Percentiles rank a stretch among this genome's conserved stretches.
Evolutionary conservation across 208 protist genomes (phyloP).

Genomic region (Acanthamoeba healyi): DNA sequence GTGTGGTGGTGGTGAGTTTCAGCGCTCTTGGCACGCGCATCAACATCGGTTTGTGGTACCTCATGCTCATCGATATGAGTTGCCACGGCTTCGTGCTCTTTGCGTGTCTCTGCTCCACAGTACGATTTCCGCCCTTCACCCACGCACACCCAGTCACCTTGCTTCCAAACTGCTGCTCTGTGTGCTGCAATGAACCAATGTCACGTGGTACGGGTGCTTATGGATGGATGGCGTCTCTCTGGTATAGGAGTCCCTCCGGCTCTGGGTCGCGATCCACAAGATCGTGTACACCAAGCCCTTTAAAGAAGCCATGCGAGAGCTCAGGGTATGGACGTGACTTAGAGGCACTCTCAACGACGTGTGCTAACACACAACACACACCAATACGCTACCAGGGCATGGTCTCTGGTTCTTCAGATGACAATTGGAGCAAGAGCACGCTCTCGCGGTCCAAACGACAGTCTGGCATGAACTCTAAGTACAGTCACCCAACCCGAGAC

Average conservation of each 20-base stretch:
- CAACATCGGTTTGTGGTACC: constrained; percentile 36
- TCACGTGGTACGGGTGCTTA: too few relatives aligned
- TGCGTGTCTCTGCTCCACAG: background rate
- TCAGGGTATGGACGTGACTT: too few relatives aligned
- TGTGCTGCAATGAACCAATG: too few relatives aligned
- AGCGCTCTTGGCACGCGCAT: background rate
- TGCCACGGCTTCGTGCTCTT: constrained; percentile 51
- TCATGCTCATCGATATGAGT: constrained; percentile 45
- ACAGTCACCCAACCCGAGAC: background rate
- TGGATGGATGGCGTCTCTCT: too few relatives aligned
- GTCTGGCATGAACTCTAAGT: background rate
- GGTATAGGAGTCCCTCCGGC: background rate
- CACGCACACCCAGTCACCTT: background rate
- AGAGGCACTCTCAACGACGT: too few relatives aligned
- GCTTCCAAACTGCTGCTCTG: too few relatives aligned
- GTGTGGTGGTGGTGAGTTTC: too few relatives aligned
- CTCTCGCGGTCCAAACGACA: background rate
- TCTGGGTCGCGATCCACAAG: background rate
- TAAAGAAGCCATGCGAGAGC: background rate
- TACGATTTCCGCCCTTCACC: background rate
- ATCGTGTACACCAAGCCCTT: constrained; percentile 27
- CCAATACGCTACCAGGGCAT: background rate
- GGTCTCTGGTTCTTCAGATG: background rate
- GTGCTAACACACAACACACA: too few relatives aligned
- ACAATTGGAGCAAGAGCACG: background rate